Conservation (phyloP, 148 eudicot genomes). For the Dysphania ambrosioides region DNA sequence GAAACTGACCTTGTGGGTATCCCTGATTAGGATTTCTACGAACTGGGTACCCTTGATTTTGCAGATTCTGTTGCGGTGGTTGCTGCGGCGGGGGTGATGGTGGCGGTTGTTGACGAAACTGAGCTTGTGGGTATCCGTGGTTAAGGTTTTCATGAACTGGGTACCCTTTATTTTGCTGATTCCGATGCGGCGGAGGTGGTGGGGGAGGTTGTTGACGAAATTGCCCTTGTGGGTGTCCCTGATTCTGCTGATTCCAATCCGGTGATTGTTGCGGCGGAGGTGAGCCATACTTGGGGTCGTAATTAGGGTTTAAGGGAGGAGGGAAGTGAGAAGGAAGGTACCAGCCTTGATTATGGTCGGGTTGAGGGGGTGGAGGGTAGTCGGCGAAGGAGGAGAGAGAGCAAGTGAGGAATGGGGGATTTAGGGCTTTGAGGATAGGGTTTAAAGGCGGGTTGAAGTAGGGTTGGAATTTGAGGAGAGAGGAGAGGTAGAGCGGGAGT, state of each 20-base stretch:
- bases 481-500: conserved; percentile 27
- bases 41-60: conserved; percentile 28
- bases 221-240: no score
- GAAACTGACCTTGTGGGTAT: conserved; percentile 27
- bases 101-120: no score
- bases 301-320: conserved; percentile 28
- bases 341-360: conserved; percentile 28
- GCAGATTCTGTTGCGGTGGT: background rate
- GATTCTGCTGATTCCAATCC: no score
- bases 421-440: conserved; percentile 14
- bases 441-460: conserved; percentile 16
- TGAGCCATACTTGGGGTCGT: conserved; percentile 32
- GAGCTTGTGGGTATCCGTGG: conserved; percentile 29
- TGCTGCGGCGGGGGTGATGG: background rate
- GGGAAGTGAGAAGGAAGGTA: conserved; percentile 19
- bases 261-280: no score
- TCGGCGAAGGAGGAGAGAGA: conserved; percentile 27
- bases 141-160: conserved; percentile 27
- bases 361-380: conserved; percentile 12
- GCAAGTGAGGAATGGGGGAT: conserved; percentile 23
- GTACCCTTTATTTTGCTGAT: conserved; percentile 35
- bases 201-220: no score
- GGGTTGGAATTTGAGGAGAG: conserved; percentile 37
- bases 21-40: conserved; percentile 26
- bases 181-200: conserved; percentile 15